Conservation (phyloP, 75 land plant species). For the Adiantum capillusveneris region DNA sequence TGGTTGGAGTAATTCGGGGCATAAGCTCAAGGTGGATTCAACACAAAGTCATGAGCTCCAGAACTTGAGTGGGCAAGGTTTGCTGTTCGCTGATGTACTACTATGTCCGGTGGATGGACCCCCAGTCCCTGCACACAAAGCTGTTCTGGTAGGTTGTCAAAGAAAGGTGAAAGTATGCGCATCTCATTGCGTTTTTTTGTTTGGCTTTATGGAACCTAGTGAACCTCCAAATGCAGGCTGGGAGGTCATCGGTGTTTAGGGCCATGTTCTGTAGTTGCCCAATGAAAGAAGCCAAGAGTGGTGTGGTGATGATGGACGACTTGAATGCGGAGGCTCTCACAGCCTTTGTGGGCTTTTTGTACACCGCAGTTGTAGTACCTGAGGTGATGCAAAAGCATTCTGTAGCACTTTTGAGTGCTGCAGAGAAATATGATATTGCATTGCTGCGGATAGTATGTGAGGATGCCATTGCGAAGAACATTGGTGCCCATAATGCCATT, state of each 20-base stretch:
- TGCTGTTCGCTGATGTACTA: constrained; percentile 3
- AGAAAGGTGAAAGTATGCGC: neutral
- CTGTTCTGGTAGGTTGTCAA: constrained; percentile 10
- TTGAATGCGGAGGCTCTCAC: constrained; percentile 11
- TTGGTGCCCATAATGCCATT: constrained; percentile 12
- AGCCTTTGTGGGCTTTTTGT: constrained; percentile 18
- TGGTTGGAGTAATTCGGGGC: too few species aligned
- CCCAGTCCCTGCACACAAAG: constrained; percentile 11
- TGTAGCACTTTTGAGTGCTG: constrained; percentile 9
- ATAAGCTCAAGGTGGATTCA: too few species aligned
- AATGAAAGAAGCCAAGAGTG: constrained; percentile 3
- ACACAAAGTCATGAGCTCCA: neutral
- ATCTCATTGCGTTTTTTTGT: neutral
- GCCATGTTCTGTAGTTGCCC: constrained; percentile 12
- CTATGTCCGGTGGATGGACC: constrained; percentile 7
- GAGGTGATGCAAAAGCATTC: constrained; percentile 4
- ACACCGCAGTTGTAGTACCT: constrained; percentile 7
- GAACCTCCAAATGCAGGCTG: constrained; percentile 10
- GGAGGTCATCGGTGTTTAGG: constrained; percentile 14
- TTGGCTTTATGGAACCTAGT: neutral
- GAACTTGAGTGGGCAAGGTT: neutral
- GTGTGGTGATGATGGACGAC: constrained; percentile 4
- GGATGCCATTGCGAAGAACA: constrained; percentile 8
- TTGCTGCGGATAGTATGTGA: constrained; percentile 13
- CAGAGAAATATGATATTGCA: constrained; percentile 14